These are phyloP conservation scores for Sporothrix sp. DNA, from an alignment of 2,329 filamentous ascomycete species.

Conservation along the genomic window DNA sequence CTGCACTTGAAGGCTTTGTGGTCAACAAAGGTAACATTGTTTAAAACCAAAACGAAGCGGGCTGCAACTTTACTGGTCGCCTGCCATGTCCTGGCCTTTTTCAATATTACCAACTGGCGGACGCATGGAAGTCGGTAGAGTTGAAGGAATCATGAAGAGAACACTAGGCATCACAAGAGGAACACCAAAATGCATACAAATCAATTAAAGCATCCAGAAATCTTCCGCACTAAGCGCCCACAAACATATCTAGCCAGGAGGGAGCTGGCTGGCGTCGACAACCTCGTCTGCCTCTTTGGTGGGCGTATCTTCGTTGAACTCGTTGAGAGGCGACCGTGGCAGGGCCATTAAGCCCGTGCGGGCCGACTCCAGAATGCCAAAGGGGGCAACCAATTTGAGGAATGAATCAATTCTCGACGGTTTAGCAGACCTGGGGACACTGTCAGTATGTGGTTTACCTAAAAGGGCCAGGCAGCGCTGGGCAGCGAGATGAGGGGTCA, in stretches of 20 bases:
- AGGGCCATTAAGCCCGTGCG: constrained; percentile 95
- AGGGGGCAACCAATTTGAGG: constrained; percentile 88
- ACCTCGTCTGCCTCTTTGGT: constrained; percentile 85
- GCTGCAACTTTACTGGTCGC: not conserved
- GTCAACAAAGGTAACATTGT: constrained; percentile 81
- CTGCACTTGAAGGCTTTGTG: constrained; percentile 78
- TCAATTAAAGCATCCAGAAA: no score
- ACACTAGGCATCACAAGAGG: not conserved
- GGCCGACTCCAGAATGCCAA: constrained; percentile 92
- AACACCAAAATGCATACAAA: not conserved
- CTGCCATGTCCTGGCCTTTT: no score
- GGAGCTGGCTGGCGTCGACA: constrained; percentile 87
- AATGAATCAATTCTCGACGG: constrained; percentile 91
- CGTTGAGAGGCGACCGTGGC: constrained; percentile 80
- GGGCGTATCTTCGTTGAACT: constrained; percentile 56
- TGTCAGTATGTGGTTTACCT: constrained; percentile 12
- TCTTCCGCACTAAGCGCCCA: no score
- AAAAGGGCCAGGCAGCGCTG: not conserved
- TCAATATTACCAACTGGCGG: no score
- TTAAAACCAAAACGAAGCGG: constrained; percentile 19
- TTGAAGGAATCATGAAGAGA: no score
- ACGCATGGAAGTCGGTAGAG: no score
- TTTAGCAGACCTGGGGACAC: constrained; percentile 64
- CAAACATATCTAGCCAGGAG: constrained; percentile 60
- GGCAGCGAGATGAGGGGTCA: not conserved